A percentile compares a stretch with the other conserved stretches of the same genome.
Evolutionary conservation across 306 rosid species (phyloP).

Genomic region (Senna tora): DNA sequence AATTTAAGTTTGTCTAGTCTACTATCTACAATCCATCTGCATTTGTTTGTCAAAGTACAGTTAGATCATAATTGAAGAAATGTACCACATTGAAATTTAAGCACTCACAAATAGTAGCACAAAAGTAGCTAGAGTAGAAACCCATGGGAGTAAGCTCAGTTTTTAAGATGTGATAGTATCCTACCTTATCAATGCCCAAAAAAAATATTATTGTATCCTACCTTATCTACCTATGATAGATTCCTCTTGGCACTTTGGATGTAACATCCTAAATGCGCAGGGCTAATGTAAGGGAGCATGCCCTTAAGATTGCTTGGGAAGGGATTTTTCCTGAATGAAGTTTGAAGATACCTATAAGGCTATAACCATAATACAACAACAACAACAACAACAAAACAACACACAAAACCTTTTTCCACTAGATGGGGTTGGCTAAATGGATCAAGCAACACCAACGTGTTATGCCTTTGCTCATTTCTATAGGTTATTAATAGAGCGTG

Average conservation of each 20-base stretch:
- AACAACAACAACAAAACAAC: neutral
- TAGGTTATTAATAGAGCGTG: too few species aligned
- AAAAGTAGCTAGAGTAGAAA: too few species aligned
- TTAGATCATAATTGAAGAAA: constrained; percentile 27
- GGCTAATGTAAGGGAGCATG: neutral
- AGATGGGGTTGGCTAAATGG: too few species aligned
- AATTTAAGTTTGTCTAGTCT: constrained; percentile 74
- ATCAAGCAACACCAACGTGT: too few species aligned
- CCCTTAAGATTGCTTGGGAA: neutral
- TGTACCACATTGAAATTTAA: constrained; percentile 8
- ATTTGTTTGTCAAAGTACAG: constrained; percentile 15
- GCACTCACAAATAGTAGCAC: constrained; percentile 7
- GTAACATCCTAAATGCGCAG: neutral
- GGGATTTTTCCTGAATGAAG: neutral
- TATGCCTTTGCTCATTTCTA: too few species aligned
- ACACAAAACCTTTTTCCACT: neutral
- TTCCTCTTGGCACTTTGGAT: neutral
- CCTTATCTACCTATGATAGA: too few species aligned
- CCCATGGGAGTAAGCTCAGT: too few species aligned
- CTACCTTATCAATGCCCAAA: too few species aligned
- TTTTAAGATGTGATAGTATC: too few species aligned
- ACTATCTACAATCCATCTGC: constrained; percentile 74
- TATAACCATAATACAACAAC: neutral
- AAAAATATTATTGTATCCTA: too few species aligned
- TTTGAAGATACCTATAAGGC: neutral